phyloP scores from a whole-genome alignment of 352 stramenopile species.

The Phytopythium helicoides region DNA sequence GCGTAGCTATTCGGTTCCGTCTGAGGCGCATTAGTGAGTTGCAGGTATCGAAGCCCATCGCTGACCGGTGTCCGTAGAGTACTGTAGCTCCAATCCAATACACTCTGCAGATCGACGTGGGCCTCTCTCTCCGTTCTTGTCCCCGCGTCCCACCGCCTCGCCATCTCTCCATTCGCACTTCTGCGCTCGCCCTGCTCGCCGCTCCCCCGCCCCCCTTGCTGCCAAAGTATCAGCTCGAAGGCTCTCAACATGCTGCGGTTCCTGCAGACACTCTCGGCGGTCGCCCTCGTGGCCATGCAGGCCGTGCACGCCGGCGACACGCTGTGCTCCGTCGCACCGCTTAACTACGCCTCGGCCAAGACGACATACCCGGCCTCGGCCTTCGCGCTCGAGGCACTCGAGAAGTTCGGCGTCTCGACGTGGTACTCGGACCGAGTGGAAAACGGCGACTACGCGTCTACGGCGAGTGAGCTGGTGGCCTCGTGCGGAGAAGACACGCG shows the following conservation, averaged over 20 bases:
- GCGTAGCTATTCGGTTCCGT: too few species aligned
- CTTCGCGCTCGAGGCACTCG: constrained; percentile 47
- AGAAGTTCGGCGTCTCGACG: constrained; percentile 53
- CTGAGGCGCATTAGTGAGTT: too few species aligned
- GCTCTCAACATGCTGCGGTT: constrained; percentile 5
- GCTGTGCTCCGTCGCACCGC: constrained; percentile 47
- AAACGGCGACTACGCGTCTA: constrained; percentile 36
- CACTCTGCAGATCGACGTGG: too few species aligned
- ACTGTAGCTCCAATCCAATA: too few species aligned
- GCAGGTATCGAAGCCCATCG: too few species aligned
- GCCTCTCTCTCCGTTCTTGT: too few species aligned
- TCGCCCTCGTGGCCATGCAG: constrained; percentile 1
- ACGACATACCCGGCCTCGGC: constrained; percentile 33
- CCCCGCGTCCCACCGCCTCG: too few species aligned
- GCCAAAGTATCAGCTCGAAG: too few species aligned
- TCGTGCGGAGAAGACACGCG: constrained; percentile 35
- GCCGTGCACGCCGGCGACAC: constrained; percentile 22
- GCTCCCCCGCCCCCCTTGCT: too few species aligned
- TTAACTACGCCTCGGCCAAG: constrained; percentile 46
- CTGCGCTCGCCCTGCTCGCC: not conserved
- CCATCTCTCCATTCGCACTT: constrained; percentile 1
- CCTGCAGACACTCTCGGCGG: not conserved
- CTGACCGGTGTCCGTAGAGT: too few species aligned
- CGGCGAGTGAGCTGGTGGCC: constrained; percentile 26
- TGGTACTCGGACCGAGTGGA: constrained; percentile 61